Percentiles rank a stretch among this genome's conserved stretches.
Evolutionary conservation across 495 filamentous ascomycete genomes (phyloP).

Genomic region (Neurospora sp.): DNA sequence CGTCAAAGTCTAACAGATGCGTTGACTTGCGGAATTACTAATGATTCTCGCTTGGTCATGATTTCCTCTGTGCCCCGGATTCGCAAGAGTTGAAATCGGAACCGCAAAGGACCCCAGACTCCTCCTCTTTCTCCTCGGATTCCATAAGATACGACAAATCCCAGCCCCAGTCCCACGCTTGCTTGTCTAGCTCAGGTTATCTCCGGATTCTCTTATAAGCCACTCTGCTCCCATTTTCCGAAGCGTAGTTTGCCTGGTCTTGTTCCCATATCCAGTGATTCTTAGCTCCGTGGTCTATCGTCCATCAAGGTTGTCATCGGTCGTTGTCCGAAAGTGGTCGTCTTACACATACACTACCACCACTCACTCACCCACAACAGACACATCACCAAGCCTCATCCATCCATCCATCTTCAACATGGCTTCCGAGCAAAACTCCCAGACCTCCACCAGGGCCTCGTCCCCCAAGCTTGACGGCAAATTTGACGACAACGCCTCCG

Average conservation of each 20-base stretch:
- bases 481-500: conserved; percentile 28
- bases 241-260: not conserved
- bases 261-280: not conserved
- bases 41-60: conserved; percentile 5
- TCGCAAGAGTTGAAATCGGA: not conserved
- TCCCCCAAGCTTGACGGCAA: conserved; percentile 23
- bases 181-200: not conserved
- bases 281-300: not conserved
- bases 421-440: conserved; percentile 14
- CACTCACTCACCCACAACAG: not conserved
- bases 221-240: not conserved
- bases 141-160: not conserved
- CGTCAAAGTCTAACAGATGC: not conserved
- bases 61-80: not conserved
- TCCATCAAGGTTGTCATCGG: not conserved
- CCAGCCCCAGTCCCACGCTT: not conserved
- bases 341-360: not conserved
- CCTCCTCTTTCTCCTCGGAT: not conserved
- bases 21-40: conserved; percentile 15
- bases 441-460: conserved; percentile 22
- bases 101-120: not conserved
- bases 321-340: not conserved
- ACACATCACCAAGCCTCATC: not conserved
- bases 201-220: not conserved
- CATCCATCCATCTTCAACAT: conserved; percentile 15